Evolutionary conservation across 2,329 filamentous ascomycete genomes (phyloP).

Genomic region (Sporothrix dimorphospora): DNA sequence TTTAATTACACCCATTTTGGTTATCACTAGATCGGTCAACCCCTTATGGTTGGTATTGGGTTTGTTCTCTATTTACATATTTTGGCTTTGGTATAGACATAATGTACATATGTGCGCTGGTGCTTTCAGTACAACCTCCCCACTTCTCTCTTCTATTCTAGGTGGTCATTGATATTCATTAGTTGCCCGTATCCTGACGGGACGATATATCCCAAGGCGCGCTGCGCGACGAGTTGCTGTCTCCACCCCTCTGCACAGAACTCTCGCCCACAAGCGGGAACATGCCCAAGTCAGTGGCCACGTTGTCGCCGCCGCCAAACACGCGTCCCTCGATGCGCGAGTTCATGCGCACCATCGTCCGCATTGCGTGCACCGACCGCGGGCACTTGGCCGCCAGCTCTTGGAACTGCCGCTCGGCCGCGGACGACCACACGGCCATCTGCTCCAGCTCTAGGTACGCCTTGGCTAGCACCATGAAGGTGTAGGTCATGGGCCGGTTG

Average conservation of each 20-base stretch:
- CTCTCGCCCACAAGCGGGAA: neutral
- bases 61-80: slow-evolving; percentile 4
- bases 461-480: slow-evolving; percentile 53
- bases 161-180: slow-evolving; percentile 3
- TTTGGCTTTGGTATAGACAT: slow-evolving; percentile 5
- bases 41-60: neutral
- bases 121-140: neutral
- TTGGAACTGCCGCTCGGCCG: slow-evolving; percentile 46
- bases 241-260: neutral
- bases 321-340: slow-evolving; percentile 36
- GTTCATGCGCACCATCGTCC: slow-evolving; percentile 34
- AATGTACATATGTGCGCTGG: slow-evolving; percentile 2
- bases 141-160: neutral
- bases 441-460: slow-evolving; percentile 55
- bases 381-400: slow-evolving; percentile 48
- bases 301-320: slow-evolving; percentile 30
- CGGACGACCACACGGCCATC: slow-evolving; percentile 53
- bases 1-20: neutral
- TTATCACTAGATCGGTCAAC: neutral
- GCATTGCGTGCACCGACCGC: slow-evolving; percentile 47
- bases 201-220: neutral
- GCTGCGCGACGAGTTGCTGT: neutral
- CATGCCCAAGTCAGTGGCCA: neutral
- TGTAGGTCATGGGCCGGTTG: slow-evolving; percentile 48
- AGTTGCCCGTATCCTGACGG: neutral